These are phyloP conservation scores for Acidomyces sp. DNA, from an alignment of 495 filamentous ascomycete species.

Conservation along the genomic window DNA sequence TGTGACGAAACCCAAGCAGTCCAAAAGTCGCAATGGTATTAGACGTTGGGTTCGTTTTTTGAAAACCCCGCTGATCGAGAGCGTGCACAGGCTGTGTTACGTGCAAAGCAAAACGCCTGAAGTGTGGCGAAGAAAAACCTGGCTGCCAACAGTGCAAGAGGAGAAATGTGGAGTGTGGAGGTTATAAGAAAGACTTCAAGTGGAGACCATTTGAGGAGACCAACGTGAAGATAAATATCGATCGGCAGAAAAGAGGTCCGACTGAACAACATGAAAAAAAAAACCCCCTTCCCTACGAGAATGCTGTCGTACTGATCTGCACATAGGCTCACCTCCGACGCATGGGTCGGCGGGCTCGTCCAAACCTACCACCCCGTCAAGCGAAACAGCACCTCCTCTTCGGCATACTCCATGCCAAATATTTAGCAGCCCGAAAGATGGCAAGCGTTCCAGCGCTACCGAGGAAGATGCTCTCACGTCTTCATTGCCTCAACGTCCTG, in stretches of 20 bases:
- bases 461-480: background rate
- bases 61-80: too few relatives aligned
- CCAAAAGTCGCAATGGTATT: slow-evolving; percentile 78
- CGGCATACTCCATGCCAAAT: background rate
- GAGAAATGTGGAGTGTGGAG: slow-evolving; percentile 58
- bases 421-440: background rate
- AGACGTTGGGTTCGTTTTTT: too few relatives aligned
- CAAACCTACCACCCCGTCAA: background rate
- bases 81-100: slow-evolving; percentile 56
- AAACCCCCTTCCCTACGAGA: too few relatives aligned
- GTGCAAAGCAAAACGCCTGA: slow-evolving; percentile 69
- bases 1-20: slow-evolving; percentile 56
- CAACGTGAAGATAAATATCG: slow-evolving; percentile 16
- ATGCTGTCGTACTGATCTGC: background rate
- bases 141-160: slow-evolving; percentile 60
- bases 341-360: background rate
- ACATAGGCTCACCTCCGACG: background rate
- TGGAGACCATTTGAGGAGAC: slow-evolving; percentile 65
- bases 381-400: background rate
- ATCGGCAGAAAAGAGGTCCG: slow-evolving; percentile 16
- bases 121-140: slow-evolving; percentile 72
- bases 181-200: slow-evolving; percentile 76
- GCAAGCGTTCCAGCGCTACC: slow-evolving; percentile 1
- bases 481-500: slow-evolving; percentile 2
- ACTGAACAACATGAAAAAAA: background rate